Base-by-base conservation (phyloP, 2,329 filamentous ascomycete species). In the Fusarium cyanostomum region DNA sequence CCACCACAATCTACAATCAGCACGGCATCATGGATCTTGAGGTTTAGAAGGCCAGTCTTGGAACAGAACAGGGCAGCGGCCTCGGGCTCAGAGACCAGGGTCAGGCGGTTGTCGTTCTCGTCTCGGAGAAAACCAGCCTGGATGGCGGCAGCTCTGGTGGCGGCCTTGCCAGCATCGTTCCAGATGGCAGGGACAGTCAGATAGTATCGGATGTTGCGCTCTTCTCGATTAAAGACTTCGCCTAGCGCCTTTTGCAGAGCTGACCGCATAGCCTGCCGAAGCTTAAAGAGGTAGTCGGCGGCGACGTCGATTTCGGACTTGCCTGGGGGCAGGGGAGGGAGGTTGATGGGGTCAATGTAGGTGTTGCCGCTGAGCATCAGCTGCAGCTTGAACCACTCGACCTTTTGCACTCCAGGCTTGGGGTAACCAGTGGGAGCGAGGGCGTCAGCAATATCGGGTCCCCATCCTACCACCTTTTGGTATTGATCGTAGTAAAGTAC, bases 401-500 rank as follows among this genome's bases (percentile, higher is more conserved):
- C 94, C 82, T 98, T 98, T 79, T 98, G 95, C 69, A 99, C 94
- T 66, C 94, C 94, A 30, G 92, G 92, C 82, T 98, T 98, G 69
- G 95, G 95, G 78, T 98, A 98, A 64, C 95, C 95, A 35, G 95
- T 98, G 27, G 95, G 95, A 50, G 95, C 94, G 66, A 98, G 86
- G 65, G 95, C 95, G 79, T 98, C 94, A 60, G 95, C 92, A 72
- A 98, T 98, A 82, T 99, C 95, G 55, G 94, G 94, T 62, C 95
- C 95, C 95, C 95, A 99, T 71, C 95, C 95, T n/a, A 98, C 95
- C 44, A 99, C 95, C 79, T 98, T 97, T 75, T 99, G 95, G 78
- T 97, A 97, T 79, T 98, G 94, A 75, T 99, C 95, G 76, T 99
- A 99, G 82, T 99, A 99, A 60, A 99, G 86, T n/a, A 99, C 95